phyloP scores from a whole-genome alignment of 2,329 filamentous ascomycete species.

The Phoma sp. region DNA sequence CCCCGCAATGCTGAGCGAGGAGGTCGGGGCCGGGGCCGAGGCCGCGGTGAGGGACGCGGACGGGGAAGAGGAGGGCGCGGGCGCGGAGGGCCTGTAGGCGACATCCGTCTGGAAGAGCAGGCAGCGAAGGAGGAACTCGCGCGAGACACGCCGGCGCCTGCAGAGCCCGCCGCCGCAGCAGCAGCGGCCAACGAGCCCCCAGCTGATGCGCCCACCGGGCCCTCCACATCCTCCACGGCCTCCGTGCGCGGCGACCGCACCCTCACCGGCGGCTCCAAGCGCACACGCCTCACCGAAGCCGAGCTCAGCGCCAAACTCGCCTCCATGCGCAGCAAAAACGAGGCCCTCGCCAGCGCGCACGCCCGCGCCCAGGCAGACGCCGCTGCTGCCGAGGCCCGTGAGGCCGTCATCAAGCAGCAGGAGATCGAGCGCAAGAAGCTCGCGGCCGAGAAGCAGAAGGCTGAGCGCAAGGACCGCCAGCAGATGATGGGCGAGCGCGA shows the following conservation, averaged over 20 bases:
- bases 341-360: constrained; percentile 64
- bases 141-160: constrained; percentile 30
- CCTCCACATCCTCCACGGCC: constrained; percentile 30
- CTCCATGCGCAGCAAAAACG: constrained; percentile 66
- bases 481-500: constrained; percentile 69
- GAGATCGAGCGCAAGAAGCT: constrained; percentile 49
- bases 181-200: constrained; percentile 21
- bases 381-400: constrained; percentile 67
- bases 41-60: constrained; percentile 32
- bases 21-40: constrained; percentile 33
- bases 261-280: constrained; percentile 40
- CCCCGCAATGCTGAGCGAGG: constrained; percentile 37
- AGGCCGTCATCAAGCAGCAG: constrained; percentile 63
- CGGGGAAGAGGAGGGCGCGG: constrained; percentile 31
- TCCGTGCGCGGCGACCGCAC: constrained; percentile 44
- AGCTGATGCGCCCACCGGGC: constrained; percentile 27
- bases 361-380: constrained; percentile 71
- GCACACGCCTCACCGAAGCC: constrained; percentile 62
- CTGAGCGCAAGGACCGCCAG: constrained; percentile 59
- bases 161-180: constrained; percentile 17
- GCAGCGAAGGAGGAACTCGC: constrained; percentile 21
- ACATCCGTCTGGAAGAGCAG: constrained; percentile 16
- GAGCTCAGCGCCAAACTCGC: constrained; percentile 67
- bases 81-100: constrained; percentile 12
- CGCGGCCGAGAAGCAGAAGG: constrained; percentile 46